Evolutionary conservation across 2,329 filamentous ascomycete species (phyloP).

Genomic region (Hypoxylon sp.): DNA sequence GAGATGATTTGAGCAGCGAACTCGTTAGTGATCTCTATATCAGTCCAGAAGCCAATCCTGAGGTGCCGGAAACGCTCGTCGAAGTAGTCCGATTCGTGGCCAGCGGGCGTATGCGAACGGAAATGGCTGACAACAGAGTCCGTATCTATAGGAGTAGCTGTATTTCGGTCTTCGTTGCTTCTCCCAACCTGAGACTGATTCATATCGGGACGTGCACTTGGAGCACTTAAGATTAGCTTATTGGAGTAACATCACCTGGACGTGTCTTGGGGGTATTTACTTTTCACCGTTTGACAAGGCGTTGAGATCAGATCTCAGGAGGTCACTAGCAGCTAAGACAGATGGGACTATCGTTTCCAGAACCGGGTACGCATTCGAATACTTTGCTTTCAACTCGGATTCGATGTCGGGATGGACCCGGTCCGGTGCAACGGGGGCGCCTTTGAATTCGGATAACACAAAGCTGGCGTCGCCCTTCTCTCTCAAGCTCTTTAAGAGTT

Average conservation of each 20-base stretch:
- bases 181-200: neutral
- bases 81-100: neutral
- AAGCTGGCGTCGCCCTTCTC: neutral
- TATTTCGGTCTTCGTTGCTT: neutral
- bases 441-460: neutral
- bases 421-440: neutral
- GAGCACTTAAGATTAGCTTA: neutral
- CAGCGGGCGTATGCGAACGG: neutral
- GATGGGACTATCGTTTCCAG: neutral
- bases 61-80: neutral
- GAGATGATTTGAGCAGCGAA: neutral
- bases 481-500: neutral
- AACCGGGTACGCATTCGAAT: neutral
- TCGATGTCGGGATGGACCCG: neutral
- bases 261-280: neutral
- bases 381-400: neutral
- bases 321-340: neutral
- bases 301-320: neutral
- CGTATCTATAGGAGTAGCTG: neutral
- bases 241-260: neutral
- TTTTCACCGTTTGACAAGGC: neutral
- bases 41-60: neutral
- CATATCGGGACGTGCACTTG: neutral
- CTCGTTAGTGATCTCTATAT: neutral
- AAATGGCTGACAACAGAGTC: neutral